A percentile compares a stretch with the other conserved stretches of the same genome.
Conservation (phyloP, 2,329 filamentous ascomycete genomes). For the Diaporthe vaccinii region DNA sequence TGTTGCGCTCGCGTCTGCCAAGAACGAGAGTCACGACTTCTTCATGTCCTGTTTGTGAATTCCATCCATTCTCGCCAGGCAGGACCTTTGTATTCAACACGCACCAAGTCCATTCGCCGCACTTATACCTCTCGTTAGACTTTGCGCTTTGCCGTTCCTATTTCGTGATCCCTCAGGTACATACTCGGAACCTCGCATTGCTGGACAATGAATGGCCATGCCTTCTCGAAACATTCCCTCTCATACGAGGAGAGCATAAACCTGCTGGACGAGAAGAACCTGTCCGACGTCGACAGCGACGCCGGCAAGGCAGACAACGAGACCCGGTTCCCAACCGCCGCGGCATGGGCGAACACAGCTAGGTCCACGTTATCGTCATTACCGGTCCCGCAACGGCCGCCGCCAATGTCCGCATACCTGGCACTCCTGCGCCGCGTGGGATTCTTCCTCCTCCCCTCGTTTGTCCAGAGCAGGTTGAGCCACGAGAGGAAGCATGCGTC, state of each 20-base stretch:
- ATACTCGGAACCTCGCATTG: constrained; percentile 42
- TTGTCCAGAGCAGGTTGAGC: constrained; percentile 60
- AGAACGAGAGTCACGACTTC: constrained; percentile 20
- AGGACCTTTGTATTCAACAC: constrained; percentile 13
- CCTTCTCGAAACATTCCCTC: constrained; percentile 51
- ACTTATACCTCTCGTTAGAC: constrained; percentile 14
- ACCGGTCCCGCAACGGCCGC: constrained; percentile 52
- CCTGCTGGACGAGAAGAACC: constrained; percentile 59
- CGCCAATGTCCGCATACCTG: constrained; percentile 29
- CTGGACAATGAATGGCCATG: constrained; percentile 58
- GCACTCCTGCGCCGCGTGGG: constrained; percentile 53
- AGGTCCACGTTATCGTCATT: constrained; percentile 39
- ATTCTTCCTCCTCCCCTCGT: constrained; percentile 67
- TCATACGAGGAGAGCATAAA: constrained; percentile 60
- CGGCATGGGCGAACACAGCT: constrained; percentile 51
- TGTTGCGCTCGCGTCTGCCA: constrained; percentile 21
- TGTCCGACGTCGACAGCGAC: constrained; percentile 60
- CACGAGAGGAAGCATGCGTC: constrained; percentile 54
- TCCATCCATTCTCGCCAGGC: constrained; percentile 17
- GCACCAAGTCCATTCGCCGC: not conserved
- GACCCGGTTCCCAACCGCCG: constrained; percentile 47
- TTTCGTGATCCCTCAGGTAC: constrained; percentile 23
- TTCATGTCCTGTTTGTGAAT: constrained; percentile 22
- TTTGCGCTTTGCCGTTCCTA: constrained; percentile 30
- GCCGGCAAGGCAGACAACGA: constrained; percentile 55